Evolutionary conservation across 257 asterid genomes (phyloP).

Genomic region (Eustoma russellianum): DNA sequence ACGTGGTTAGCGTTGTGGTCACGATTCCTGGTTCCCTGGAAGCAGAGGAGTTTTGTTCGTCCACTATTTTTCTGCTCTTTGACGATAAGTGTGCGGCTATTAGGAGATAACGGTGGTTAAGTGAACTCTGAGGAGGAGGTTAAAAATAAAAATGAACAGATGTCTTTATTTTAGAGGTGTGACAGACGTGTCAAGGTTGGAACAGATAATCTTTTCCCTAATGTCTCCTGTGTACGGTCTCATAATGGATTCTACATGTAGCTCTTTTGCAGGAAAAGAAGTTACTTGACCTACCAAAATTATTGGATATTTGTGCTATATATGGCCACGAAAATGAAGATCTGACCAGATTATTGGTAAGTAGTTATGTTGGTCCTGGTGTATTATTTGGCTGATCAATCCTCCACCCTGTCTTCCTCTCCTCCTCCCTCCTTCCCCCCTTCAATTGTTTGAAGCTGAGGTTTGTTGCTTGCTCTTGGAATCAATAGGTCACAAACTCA

Average conservation of each 20-base stretch:
- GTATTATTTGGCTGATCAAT: background rate
- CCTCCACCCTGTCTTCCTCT: background rate
- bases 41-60: no score
- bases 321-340: conserved; percentile 89
- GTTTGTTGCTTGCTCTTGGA: conserved; percentile 2
- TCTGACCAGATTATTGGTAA: conserved; percentile 65
- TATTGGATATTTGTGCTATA: conserved; percentile 82
- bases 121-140: no score
- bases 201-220: background rate
- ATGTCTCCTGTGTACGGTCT: conserved; percentile 13
- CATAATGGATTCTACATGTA: conserved; percentile 44
- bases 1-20: no score
- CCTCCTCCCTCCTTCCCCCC: background rate
- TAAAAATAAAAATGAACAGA: no score
- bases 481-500: conserved; percentile 62
- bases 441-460: background rate
- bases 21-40: no score
- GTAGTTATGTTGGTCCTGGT: conserved; percentile 6
- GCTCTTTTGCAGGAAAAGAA: conserved; percentile 94
- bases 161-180: no score
- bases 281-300: conserved; percentile 78
- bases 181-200: no score
- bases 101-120: no score
- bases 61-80: no score
- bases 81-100: no score